Evolutionary conservation across 1,139 yeast species (phyloP).

Genomic region (Entelexis sorbosivorans): DNA sequence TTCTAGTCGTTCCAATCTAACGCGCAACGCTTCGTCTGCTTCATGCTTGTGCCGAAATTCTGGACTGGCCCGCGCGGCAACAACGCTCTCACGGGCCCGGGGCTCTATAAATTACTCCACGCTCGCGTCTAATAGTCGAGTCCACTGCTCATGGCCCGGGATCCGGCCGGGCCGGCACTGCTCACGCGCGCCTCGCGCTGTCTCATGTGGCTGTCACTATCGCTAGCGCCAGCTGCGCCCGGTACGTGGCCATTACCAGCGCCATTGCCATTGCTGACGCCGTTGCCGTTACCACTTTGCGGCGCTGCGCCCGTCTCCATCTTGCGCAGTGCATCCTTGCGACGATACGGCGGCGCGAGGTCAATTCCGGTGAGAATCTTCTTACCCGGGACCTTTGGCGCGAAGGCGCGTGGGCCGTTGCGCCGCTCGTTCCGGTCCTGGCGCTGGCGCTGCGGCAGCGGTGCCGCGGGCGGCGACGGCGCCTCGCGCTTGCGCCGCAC

Average conservation of each 20-base stretch:
- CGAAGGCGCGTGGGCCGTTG: constrained; percentile 16
- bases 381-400: constrained; percentile 16
- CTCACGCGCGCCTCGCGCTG: constrained; percentile 5
- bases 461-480: constrained; percentile 13
- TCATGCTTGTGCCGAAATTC: no score
- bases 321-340: constrained; percentile 9
- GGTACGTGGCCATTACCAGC: no score
- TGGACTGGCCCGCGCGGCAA: no score
- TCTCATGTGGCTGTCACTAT: background rate
- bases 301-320: background rate
- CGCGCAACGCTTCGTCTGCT: no score
- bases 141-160: constrained; percentile 13
- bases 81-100: no score
- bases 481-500: constrained; percentile 40
- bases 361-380: constrained; percentile 13
- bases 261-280: background rate
- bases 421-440: background rate
- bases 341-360: constrained; percentile 19
- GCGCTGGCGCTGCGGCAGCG: background rate
- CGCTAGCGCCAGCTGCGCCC: background rate
- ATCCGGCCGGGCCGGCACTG: background rate
- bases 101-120: no score
- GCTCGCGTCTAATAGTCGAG: constrained; percentile 9
- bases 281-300: no score
- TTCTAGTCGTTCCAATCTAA: no score